Conservation (phyloP, 441 rosid genomes). For the Hura crepitans region DNA sequence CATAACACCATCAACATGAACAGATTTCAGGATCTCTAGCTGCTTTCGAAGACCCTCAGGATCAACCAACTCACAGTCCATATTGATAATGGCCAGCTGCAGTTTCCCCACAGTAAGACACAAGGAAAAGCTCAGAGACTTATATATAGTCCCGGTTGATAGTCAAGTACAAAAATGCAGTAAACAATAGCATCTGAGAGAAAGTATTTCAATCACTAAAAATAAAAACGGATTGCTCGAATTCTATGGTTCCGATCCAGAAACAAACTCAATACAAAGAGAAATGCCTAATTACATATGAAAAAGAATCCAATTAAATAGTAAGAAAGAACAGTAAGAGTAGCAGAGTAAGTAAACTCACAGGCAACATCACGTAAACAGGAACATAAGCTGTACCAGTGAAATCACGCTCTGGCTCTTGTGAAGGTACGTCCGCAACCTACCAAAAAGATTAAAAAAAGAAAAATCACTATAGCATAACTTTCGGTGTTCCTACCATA, state of each 20-base stretch:
- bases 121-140: background rate
- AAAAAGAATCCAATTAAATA: conserved; percentile 2
- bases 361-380: conserved; percentile 89
- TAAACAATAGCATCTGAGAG: conserved; percentile 1
- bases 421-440: conserved; percentile 44
- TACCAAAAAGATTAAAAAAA: conserved; percentile 21
- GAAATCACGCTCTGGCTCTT: conserved; percentile 67
- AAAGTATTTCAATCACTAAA: background rate
- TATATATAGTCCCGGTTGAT: background rate
- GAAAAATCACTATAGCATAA: background rate
- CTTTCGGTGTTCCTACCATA: background rate
- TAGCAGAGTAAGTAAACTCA: conserved; percentile 32
- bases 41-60: conserved; percentile 69
- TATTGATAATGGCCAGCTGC: conserved; percentile 76
- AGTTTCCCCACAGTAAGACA: background rate
- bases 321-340: background rate
- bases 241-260: background rate
- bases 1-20: conserved; percentile 79
- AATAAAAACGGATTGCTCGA: background rate
- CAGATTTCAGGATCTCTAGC: conserved; percentile 64
- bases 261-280: background rate
- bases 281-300: background rate
- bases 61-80: conserved; percentile 87
- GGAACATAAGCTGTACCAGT: conserved; percentile 81
- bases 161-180: background rate